These are phyloP conservation scores for Dactylellina leptospora DNA, from an alignment of 2,329 filamentous ascomycete species.

Conservation along the genomic window DNA sequence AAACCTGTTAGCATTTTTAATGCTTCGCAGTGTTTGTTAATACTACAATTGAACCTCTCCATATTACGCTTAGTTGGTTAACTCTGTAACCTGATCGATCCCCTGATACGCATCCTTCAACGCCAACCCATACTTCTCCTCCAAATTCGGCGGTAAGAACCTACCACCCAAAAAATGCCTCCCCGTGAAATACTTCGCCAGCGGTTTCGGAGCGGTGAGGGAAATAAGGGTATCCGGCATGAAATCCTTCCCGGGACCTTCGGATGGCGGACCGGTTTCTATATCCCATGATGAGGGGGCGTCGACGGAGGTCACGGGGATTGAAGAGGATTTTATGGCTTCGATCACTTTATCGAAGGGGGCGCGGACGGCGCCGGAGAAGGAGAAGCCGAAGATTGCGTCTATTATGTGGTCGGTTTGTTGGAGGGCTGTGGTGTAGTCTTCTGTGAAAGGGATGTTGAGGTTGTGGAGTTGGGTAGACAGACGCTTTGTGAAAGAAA, in stretches of 20 bases:
- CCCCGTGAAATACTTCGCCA: conserved; percentile 83
- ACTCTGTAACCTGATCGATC: conserved; percentile 39
- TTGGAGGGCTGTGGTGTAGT: conserved; percentile 74
- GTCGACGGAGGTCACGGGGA: conserved; percentile 88
- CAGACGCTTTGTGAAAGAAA: conserved; percentile 70
- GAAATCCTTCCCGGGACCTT: conserved; percentile 80
- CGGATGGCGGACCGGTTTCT: conserved; percentile 78
- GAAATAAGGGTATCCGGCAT: conserved; percentile 83
- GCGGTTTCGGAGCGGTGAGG: conserved; percentile 90
- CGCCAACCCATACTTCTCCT: conserved; percentile 85
- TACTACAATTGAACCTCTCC: background rate
- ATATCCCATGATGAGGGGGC: conserved; percentile 96
- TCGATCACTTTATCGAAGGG: conserved; percentile 85
- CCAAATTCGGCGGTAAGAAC: conserved; percentile 80
- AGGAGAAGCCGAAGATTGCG: conserved; percentile 94
- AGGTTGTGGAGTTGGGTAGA: conserved; percentile 85
- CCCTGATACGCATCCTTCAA: conserved; percentile 62
- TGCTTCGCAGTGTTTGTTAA: no score
- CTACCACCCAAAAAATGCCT: conserved; percentile 91
- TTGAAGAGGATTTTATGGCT: conserved; percentile 74
- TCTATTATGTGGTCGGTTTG: conserved; percentile 84
- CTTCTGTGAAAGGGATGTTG: conserved; percentile 80
- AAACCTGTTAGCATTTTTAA: no score
- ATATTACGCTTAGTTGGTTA: conserved; percentile 8
- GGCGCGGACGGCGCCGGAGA: conserved; percentile 89